Evolutionary conservation across 2,329 filamentous ascomycete species (phyloP), one percentile per base, ranked within the genome.

Genomic region (Elsinoe necatrix): DNA sequence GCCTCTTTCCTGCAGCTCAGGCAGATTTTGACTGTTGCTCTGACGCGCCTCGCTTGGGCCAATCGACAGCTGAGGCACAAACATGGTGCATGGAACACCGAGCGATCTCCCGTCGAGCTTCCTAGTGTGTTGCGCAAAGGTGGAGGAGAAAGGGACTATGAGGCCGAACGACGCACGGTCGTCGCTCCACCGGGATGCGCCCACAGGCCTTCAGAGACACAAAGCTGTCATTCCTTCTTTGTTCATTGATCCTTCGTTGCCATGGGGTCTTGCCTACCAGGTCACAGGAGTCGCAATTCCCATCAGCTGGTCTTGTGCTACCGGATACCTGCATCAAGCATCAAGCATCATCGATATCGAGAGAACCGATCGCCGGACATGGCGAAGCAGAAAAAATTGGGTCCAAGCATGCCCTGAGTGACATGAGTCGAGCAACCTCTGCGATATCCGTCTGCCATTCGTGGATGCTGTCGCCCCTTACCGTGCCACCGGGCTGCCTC

Each of bases 401-500:
- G 48, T n/a, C 48, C 48, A 8, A 39, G 48, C 34, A 27, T 21
- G 31, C 48, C 48, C 48, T 39, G 31, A 39, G 48, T 23, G 41
- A 31, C 48, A 52, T 39, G 48, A 52, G 48, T 52, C 48, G 48
- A 37, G 48, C 7, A 29, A 48, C 23, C 23, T 25, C 23, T 25
- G 25, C 16, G 29, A 34, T 18, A 34, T 52, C 9, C 18, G 48
- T 31, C 29, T 52, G 29, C 45, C 34, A 37, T 52, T 52, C 48
- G 48, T 52, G 48, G 48, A 35, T 34, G 18, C 25, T 18, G 29
- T 39, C 29, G 48, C 18, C 48, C 20, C 48, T 25, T 52, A 52
- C 48, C 48, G 48, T 52, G 48, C 48, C 48, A 52, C 48, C 21
- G 48, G 31, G 20, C 16, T 52, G 31, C 48, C 31, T 52, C 34